Evolutionary conservation across 768 basidiomycete genomes (phyloP).

Genomic region (Phlebiopsis flavidoalba): DNA sequence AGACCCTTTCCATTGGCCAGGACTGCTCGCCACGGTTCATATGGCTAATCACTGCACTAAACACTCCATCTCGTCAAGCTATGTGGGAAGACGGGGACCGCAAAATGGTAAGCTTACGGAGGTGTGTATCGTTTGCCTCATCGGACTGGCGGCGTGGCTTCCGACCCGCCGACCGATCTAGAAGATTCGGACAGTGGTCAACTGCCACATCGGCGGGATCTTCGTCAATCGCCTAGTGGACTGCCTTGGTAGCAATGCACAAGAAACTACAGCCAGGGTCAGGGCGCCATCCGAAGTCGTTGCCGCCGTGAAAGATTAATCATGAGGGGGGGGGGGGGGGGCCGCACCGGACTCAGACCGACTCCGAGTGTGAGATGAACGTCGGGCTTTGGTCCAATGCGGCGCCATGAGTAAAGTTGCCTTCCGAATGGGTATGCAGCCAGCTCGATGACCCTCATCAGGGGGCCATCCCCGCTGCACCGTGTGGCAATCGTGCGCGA

Average conservation of each 20-base stretch:
- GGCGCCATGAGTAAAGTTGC: background rate
- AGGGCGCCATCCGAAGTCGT: too few species aligned
- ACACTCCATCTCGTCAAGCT: background rate
- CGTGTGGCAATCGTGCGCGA: background rate
- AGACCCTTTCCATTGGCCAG: background rate
- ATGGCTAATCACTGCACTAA: background rate
- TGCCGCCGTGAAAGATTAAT: too few species aligned
- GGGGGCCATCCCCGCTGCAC: background rate
- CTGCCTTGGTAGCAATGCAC: background rate
- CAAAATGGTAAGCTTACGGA: background rate
- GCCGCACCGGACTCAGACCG: background rate
- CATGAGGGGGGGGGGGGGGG: too few species aligned
- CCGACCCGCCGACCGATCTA: background rate
- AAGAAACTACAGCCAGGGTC: background rate
- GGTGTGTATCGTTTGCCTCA: background rate
- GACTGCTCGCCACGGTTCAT: background rate
- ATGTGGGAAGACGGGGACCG: background rate
- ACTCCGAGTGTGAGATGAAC: background rate
- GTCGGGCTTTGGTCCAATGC: background rate
- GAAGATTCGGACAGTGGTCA: background rate
- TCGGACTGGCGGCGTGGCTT: background rate
- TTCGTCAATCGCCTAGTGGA: background rate
- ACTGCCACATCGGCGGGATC: background rate
- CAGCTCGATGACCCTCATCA: background rate
- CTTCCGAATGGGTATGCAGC: background rate